Evolutionary conservation across 495 filamentous ascomycete species (phyloP), one percentile per base, ranked within the genome.

Genomic region (Cercophora sp.): DNA sequence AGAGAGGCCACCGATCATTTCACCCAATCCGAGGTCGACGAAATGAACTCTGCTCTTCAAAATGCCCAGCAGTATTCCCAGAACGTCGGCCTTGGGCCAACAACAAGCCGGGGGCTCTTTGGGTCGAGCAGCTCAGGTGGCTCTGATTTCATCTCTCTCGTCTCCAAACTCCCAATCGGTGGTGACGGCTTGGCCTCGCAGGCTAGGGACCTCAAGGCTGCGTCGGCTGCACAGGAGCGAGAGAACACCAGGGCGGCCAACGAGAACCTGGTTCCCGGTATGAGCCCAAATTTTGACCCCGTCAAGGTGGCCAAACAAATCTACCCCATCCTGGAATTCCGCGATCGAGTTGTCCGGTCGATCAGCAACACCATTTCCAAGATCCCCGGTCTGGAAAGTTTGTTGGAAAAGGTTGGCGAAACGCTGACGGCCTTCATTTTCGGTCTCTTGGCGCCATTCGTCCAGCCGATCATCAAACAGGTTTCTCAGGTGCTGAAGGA

Each of bases 301-400:
- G 77, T 87, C 50, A 86, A 90, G 61, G 88, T 86, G 2, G 80
- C 88, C 0, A 75, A 78, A 25, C 85, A 91, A 67, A 96, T 98
- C 50, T 96, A 96, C 61, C 93, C 93, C 0, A 96, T 98, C 52
- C 79, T 98, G 8, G 82, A 87, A 47, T 98, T 96, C 74, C 81
- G 93, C 31, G 93, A 98, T 78, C 89, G 85, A 55, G 91, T 96
- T 29, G 91, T 95, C 20, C 87, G 86, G 27, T 76, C 82, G 25
- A 87, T 98, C 64, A 86, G 81, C 53, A 79, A 81, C 36, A 85
- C 89, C 47, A 89, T 97, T 55, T 87, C 91, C 58, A 96, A 91
- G 72, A 87, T 98, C 25, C 92, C 92, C 0, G 93, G 92, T 2
- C 77, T 98, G 2, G 88, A 95, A 64, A 77, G 79, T 3, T 73